These are phyloP conservation scores for Bryoglossum gracile DNA, from an alignment of 495 filamentous ascomycete genomes.

Conservation along the genomic window DNA sequence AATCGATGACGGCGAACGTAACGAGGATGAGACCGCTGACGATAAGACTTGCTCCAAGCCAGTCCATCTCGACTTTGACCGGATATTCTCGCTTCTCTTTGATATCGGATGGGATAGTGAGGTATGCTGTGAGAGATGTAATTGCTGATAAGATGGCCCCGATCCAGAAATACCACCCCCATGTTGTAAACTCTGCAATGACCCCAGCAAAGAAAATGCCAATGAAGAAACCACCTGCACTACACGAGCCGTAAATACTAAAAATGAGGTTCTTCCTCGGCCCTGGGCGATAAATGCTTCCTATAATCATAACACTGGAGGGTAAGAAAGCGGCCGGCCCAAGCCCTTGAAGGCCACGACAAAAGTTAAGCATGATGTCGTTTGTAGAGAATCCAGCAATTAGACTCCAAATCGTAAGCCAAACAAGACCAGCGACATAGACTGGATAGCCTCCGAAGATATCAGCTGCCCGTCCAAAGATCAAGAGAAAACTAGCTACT, in stretches of 20 bases:
- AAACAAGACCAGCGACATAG: conserved; percentile 60
- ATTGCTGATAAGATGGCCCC: conserved; percentile 47
- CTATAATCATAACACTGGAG: conserved; percentile 70
- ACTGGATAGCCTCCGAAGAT: conserved; percentile 70
- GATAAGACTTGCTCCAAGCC: conserved; percentile 57
- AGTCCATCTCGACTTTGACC: conserved; percentile 44
- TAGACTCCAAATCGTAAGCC: conserved; percentile 68
- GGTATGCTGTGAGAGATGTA: conserved; percentile 45
- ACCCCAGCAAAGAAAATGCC: conserved; percentile 78
- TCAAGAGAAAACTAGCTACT: conserved; percentile 65
- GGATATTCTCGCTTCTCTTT: conserved; percentile 36
- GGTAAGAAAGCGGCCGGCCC: conserved; percentile 74
- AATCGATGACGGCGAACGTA: conserved; percentile 74
- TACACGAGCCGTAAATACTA: conserved; percentile 69
- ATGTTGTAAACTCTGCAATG: conserved; percentile 53
- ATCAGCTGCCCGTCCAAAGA: conserved; percentile 69
- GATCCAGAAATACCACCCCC: conserved; percentile 79
- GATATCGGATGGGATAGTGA: conserved; percentile 61
- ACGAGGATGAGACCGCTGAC: conserved; percentile 61
- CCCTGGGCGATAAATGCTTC: conserved; percentile 73
- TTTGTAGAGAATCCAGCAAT: conserved; percentile 64
- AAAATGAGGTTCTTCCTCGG: conserved; percentile 84
- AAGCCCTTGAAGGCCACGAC: conserved; percentile 72
- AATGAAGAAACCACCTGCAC: conserved; percentile 68
- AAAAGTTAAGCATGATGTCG: conserved; percentile 66